Conservation (phyloP, 2,329 filamentous ascomycete species). For the Parascedosporium putredinis region DNA sequence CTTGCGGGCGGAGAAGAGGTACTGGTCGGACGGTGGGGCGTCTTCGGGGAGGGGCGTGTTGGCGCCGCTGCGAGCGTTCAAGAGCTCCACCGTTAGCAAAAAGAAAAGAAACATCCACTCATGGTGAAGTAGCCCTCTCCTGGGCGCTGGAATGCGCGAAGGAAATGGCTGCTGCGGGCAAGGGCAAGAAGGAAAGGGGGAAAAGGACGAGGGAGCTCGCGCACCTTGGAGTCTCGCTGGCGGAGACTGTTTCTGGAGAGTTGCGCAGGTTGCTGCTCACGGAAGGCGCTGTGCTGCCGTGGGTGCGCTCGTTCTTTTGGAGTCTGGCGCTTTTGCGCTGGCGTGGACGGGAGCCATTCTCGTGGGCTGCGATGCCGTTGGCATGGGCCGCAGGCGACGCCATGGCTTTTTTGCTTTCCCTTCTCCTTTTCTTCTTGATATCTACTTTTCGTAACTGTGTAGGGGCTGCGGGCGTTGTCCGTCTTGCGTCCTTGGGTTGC, state of each 20-base stretch:
- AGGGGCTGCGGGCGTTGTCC: too few species aligned
- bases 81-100: not conserved
- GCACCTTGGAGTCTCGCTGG: conserved; percentile 5
- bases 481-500: too few species aligned
- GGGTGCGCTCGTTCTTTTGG: not conserved
- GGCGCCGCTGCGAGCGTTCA: conserved; percentile 61
- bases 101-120: not conserved
- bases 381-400: not conserved
- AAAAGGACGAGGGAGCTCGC: not conserved
- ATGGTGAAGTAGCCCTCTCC: too few species aligned
- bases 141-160: too few species aligned
- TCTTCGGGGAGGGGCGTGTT: conserved; percentile 79
- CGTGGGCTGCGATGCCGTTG: not conserved
- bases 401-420: not conserved
- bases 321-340: not conserved
- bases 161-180: too few species aligned
- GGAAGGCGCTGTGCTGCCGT: not conserved
- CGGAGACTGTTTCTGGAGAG: conserved; percentile 1
- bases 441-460: too few species aligned
- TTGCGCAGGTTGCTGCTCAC: conserved; percentile 2
- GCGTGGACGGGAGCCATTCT: not conserved
- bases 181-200: too few species aligned
- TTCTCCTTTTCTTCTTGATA: not conserved
- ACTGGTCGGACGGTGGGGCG: conserved; percentile 85
- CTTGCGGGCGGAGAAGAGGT: conserved; percentile 74